Base-by-base conservation (phyloP, 2,329 filamentous ascomycete genomes). In the Curvularia eragrostidis region DNA sequence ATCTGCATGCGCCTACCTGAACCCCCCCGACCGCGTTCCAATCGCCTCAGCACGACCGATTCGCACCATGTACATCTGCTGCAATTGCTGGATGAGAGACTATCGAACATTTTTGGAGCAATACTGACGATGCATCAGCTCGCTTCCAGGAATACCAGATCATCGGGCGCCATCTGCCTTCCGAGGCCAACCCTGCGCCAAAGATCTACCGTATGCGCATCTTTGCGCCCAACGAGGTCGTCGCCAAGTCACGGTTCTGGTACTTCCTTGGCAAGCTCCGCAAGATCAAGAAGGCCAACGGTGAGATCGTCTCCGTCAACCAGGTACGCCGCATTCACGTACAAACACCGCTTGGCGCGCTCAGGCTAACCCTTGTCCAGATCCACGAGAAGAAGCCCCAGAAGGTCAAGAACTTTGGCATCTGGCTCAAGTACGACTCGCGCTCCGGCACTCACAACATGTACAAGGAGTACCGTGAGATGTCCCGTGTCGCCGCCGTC, bases 391-490 rank as follows among this genome's bases (percentile, higher is more conserved):
- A 98, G 90, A 93, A 92, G 83, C 95, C 95, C 77, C 86, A 93
- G 79, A 97, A 97, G 88, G 93, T 99, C 88, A 99, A 99, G 93
- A 99, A 97, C 91, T 98, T 99, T 82, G 95, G 95, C 82, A 89
- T 99, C 89, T 99, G 96, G 96, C 90, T 99, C 85, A 93, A 96
- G 81, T 99, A 99, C 87, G 94, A 99, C 86, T 99, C 96, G 66
- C 94, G 95, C 83, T 98, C 95, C 77, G 95, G 95, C 77, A 99
- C 95, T 77, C 95, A 99, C 93, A 99, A 99, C 91, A 99, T 99
- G 95, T 99, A 99, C 92, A 98, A 98, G 90, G 95, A 99, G 90
- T 98, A 97, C 91, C 91, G 95, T 81, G 95, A 98, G 88, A 91
- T 98, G 88, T 94, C 91, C 80, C 88, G 95, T 83, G 91, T 90